Evolutionary conservation across 768 basidiomycete genomes (phyloP).

Genomic region (Termitomyces sp.): DNA sequence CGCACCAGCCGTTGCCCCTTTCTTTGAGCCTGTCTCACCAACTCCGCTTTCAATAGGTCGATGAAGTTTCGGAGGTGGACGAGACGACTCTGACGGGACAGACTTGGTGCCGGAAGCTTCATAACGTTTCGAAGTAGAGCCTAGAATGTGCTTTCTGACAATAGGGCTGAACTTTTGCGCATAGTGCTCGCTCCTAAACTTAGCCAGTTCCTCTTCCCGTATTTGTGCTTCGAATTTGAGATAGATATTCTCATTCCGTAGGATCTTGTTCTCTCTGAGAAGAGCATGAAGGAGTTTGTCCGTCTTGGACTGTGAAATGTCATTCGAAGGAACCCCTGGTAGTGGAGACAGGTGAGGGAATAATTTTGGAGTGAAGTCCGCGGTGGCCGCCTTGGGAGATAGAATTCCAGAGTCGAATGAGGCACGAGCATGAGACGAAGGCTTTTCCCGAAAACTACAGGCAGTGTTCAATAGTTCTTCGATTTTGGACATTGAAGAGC

Average conservation of each 20-base stretch:
- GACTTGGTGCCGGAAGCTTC: neutral
- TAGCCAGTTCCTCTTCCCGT: constrained; percentile 22
- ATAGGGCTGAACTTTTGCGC: constrained; percentile 19
- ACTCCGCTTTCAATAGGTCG: neutral
- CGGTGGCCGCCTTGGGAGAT: neutral
- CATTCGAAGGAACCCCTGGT: neutral
- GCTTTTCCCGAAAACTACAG: neutral
- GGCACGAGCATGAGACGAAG: neutral
- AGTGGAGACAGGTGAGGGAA: neutral
- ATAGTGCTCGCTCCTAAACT: constrained; percentile 23
- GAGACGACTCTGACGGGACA: neutral
- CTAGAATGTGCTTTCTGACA: constrained; percentile 1
- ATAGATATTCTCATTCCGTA: constrained; percentile 16
- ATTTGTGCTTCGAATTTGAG: constrained; percentile 22
- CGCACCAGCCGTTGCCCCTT: neutral
- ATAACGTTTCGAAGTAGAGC: neutral
- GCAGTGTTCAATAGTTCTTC: neutral
- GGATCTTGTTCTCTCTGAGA: constrained; percentile 23
- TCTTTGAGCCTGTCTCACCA: neutral
- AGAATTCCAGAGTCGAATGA: neutral
- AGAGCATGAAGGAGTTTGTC: constrained; percentile 10
- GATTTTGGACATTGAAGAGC: constrained; percentile 9
- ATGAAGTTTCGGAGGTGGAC: neutral
- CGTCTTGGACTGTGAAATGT: neutral
- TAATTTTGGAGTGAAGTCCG: neutral